These are phyloP conservation scores for Fusarium miscanthi DNA, from an alignment of 2,329 filamentous ascomycete species.

Conservation along the genomic window DNA sequence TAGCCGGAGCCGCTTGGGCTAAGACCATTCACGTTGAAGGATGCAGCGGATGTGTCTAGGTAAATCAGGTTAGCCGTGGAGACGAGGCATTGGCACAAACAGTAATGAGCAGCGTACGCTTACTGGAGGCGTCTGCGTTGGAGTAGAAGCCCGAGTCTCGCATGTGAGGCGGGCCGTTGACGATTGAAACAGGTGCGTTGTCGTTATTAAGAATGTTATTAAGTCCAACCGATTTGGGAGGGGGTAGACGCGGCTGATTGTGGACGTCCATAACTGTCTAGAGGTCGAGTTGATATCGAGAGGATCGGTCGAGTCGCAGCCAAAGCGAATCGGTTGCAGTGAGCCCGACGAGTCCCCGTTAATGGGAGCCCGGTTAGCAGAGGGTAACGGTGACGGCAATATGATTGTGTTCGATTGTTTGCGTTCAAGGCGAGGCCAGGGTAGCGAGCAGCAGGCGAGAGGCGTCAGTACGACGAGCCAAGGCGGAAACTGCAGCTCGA, in stretches of 20 bases:
- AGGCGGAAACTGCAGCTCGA: constrained; percentile 8
- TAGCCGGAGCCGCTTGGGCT: constrained; percentile 60
- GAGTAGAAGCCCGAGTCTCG: constrained; percentile 59
- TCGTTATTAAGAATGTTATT: constrained; percentile 56
- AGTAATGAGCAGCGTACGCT: constrained; percentile 50
- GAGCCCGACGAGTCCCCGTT: constrained; percentile 10
- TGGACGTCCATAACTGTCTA: constrained; percentile 45
- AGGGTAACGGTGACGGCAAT: not conserved
- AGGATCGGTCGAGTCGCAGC: constrained; percentile 21
- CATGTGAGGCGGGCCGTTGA: constrained; percentile 49
- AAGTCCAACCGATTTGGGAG: constrained; percentile 52
- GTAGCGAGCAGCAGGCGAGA: constrained; percentile 8
- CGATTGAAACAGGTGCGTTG: constrained; percentile 39
- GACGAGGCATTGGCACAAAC: constrained; percentile 18
- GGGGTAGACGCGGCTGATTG: constrained; percentile 43
- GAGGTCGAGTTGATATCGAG: constrained; percentile 17
- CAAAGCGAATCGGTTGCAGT: constrained; percentile 12
- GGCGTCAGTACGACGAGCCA: constrained; percentile 14
- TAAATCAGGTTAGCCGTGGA: constrained; percentile 30
- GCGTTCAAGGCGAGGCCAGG: constrained; percentile 13
- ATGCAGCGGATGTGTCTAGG: constrained; percentile 54
- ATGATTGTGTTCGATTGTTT: constrained; percentile 1
- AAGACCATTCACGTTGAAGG: constrained; percentile 52
- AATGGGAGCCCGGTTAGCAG: constrained; percentile 2
- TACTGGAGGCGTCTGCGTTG: constrained; percentile 57